Percentiles rank a stretch among this genome's conserved stretches.
Evolutionary conservation across 176 grass and related monocot species (phyloP).

Genomic region (Rhynchospora breviuscula): DNA sequence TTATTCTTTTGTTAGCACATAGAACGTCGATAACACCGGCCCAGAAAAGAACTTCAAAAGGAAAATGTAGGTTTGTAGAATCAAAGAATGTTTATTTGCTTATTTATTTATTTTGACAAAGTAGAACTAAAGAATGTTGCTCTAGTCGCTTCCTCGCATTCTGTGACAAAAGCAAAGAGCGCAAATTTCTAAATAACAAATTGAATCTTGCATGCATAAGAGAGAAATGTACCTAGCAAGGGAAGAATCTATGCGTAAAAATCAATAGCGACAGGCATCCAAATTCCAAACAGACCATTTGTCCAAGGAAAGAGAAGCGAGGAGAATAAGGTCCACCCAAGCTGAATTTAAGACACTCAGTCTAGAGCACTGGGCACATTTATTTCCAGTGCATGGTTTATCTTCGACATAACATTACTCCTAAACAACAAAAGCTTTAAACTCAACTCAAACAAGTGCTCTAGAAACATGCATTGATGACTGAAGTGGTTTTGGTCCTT

Average conservation of each 20-base stretch:
- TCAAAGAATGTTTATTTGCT: background rate
- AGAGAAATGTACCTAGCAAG: background rate
- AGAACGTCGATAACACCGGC: background rate
- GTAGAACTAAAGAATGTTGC: background rate
- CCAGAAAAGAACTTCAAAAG: background rate
- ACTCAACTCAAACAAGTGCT: constrained; percentile 8
- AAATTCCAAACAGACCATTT: background rate
- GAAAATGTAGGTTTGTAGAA: background rate
- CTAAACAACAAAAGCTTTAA: constrained; percentile 16
- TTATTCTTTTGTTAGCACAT: background rate
- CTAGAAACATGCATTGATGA: constrained; percentile 12
- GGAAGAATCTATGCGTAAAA: background rate
- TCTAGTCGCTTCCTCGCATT: background rate
- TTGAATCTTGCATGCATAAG: background rate
- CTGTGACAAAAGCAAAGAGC: background rate
- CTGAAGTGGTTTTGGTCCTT: background rate
- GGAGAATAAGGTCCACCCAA: background rate
- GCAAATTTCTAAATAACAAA: background rate
- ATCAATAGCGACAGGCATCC: background rate
- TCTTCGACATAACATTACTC: background rate
- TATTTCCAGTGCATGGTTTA: background rate
- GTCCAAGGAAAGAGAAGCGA: background rate
- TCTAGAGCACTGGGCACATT: background rate
- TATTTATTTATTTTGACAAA: no score
- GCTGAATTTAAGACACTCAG: no score